Conservation (phyloP, 805 yeast genomes). For the Cyberlindnera suaveolens region DNA sequence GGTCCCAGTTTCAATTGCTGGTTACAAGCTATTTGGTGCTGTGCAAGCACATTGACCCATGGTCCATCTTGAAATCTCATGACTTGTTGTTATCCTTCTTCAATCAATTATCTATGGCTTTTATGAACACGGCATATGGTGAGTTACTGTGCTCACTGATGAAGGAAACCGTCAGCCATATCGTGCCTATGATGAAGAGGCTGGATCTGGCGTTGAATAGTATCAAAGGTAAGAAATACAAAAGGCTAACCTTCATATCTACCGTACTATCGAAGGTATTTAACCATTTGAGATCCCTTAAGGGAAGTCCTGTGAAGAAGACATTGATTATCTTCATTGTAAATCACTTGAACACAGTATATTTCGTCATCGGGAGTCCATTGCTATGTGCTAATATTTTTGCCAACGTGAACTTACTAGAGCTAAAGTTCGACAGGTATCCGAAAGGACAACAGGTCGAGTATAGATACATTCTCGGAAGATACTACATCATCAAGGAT, state of each 20-base stretch:
- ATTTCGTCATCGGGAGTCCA: constrained; percentile 48
- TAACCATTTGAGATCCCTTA: constrained; percentile 25
- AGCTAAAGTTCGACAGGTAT: constrained; percentile 36
- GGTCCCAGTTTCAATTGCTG: constrained; percentile 39
- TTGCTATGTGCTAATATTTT: constrained; percentile 55
- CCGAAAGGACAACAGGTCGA: constrained; percentile 39
- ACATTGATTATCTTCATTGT: constrained; percentile 43
- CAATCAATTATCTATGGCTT: constrained; percentile 42
- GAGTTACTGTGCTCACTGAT: constrained; percentile 32
- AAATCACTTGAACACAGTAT: constrained; percentile 42
- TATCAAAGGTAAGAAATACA: constrained; percentile 38
- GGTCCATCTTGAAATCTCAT: constrained; percentile 48
- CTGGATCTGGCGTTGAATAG: constrained; percentile 37
- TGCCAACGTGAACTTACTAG: constrained; percentile 48
- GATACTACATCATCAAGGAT: constrained; percentile 47
- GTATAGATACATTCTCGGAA: constrained; percentile 48
- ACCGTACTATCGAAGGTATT: constrained; percentile 22
- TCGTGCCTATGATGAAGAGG: constrained; percentile 40
- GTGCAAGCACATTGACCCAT: constrained; percentile 47
- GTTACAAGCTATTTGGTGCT: constrained; percentile 37
- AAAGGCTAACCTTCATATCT: constrained; percentile 23
- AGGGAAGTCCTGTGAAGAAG: constrained; percentile 33
- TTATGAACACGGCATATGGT: constrained; percentile 36
- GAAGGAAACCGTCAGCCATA: constrained; percentile 31
- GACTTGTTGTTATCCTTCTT: constrained; percentile 44